phyloP scores from a whole-genome alignment of 495 filamentous ascomycete species.

The Cercophora samala region DNA sequence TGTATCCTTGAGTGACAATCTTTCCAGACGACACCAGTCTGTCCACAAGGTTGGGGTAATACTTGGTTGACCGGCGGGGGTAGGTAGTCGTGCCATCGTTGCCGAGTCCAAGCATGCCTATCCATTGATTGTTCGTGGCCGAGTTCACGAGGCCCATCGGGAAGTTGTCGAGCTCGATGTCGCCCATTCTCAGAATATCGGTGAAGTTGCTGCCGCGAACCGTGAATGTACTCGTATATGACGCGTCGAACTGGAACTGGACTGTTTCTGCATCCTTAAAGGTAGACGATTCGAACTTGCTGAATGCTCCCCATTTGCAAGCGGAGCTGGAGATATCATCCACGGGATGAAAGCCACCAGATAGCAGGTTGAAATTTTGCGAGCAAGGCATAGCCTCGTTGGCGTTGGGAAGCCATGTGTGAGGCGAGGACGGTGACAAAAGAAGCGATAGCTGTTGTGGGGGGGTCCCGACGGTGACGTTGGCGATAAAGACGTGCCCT shows the following conservation, averaged over 20 bases:
- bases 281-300: slow-evolving; percentile 13
- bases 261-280: slow-evolving; percentile 3
- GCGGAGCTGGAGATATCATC: slow-evolving; percentile 9
- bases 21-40: slow-evolving; percentile 60
- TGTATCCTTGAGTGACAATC: slow-evolving; percentile 72
- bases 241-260: slow-evolving; percentile 17
- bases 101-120: slow-evolving; percentile 9
- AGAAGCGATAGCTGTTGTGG: slow-evolving; percentile 19
- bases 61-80: slow-evolving; percentile 12
- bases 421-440: slow-evolving; percentile 17
- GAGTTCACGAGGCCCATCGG: slow-evolving; percentile 3
- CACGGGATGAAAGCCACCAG: slow-evolving; percentile 2
- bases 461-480: slow-evolving; percentile 20
- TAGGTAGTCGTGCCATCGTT: slow-evolving; percentile 15
- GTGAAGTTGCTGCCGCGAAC: slow-evolving; percentile 15
- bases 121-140: background rate
- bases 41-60: slow-evolving; percentile 57
- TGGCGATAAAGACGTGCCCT: slow-evolving; percentile 20
- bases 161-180: slow-evolving; percentile 3
- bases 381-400: slow-evolving; percentile 18
- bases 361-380: slow-evolving; percentile 3
- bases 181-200: background rate
- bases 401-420: slow-evolving; percentile 21
- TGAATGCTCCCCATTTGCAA: slow-evolving; percentile 16
- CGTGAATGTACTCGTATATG: slow-evolving; percentile 17